Percentiles rank a stretch among this genome's conserved stretches.
phyloP scores from a whole-genome alignment of 495 filamentous ascomycete genomes.

The Neurospora sp. region DNA sequence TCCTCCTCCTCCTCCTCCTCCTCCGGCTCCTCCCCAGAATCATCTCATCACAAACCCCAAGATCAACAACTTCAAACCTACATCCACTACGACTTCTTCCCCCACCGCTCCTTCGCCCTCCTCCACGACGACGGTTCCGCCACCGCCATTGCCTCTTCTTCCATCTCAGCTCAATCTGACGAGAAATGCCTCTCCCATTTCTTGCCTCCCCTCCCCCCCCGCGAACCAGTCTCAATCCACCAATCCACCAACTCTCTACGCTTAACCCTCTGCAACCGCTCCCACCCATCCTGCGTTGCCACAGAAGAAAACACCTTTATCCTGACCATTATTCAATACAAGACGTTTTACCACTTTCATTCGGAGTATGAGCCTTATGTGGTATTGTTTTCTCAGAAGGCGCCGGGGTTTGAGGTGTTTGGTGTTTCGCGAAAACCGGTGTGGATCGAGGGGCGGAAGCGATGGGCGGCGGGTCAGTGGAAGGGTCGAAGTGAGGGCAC shows the following conservation, averaged over 20 bases:
- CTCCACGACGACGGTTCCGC: conserved; percentile 30
- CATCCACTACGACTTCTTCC: conserved; percentile 40
- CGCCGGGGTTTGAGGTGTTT: conserved; percentile 37
- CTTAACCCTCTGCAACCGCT: conserved; percentile 40
- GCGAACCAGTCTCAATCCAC: conserved; percentile 35
- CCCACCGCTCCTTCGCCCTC: conserved; percentile 35
- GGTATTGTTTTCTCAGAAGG: conserved; percentile 33
- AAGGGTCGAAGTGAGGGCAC: no score
- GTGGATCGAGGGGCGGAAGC: conserved; percentile 38
- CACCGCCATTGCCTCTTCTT: conserved; percentile 28
- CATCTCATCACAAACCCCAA: not conserved
- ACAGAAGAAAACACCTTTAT: conserved; percentile 38
- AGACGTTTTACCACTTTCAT: conserved; percentile 35
- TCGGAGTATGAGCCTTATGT: conserved; percentile 45
- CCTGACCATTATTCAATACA: conserved; percentile 43
- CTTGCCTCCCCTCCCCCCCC: conserved; percentile 19
- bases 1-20: not conserved
- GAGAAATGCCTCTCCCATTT: conserved; percentile 30
- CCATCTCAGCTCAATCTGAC: conserved; percentile 27
- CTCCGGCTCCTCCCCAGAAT: not conserved
- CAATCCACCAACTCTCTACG: conserved; percentile 47
- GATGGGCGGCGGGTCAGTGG: not conserved
- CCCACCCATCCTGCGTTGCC: conserved; percentile 31
- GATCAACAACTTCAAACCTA: conserved; percentile 18
- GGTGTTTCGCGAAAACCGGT: conserved; percentile 39